Conservation (phyloP, 164 flowering plant genomes). For the Dillenia suffruticosa region DNA sequence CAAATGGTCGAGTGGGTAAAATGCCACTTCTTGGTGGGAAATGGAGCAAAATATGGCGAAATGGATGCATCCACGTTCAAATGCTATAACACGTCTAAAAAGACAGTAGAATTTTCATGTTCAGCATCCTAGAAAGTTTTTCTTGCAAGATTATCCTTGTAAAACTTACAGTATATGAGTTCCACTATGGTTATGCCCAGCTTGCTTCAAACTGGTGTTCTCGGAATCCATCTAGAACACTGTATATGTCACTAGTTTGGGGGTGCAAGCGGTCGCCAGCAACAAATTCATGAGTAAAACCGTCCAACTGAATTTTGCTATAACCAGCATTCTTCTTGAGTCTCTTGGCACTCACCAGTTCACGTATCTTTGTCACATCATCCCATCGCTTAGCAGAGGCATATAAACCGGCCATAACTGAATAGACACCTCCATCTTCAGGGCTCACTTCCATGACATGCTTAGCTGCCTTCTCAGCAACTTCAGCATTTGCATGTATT, state of each 20-base stretch:
- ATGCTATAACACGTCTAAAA: neutral
- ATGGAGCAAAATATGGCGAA: neutral
- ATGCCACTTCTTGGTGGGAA: too few relatives aligned
- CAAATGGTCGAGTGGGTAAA: too few relatives aligned
- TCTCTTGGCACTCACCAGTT: slow-evolving; percentile 27
- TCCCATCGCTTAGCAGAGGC: slow-evolving; percentile 62
- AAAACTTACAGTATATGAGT: too few relatives aligned
- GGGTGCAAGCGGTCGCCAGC: slow-evolving; percentile 54
- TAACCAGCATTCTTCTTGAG: slow-evolving; percentile 53
- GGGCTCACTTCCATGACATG: slow-evolving; percentile 52
- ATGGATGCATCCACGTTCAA: neutral
- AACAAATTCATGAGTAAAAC: slow-evolving; percentile 44
- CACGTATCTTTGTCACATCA: slow-evolving; percentile 51
- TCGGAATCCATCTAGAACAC: slow-evolving; percentile 31
- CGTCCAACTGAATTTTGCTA: slow-evolving; percentile 49
- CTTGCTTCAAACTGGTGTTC: slow-evolving; percentile 25
- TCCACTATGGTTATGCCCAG: neutral
- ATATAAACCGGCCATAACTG: slow-evolving; percentile 61
- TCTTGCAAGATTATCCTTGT: too few relatives aligned
- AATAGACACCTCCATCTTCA: slow-evolving; percentile 73
- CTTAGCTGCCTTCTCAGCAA: slow-evolving; percentile 65
- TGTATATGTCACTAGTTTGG: slow-evolving; percentile 30
- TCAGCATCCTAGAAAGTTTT: neutral
- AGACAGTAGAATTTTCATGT: neutral
- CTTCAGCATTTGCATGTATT: slow-evolving; percentile 58